These are phyloP conservation scores for Delphinella strobiligena DNA, from an alignment of 2,329 filamentous ascomycete species.

Conservation along the genomic window DNA sequence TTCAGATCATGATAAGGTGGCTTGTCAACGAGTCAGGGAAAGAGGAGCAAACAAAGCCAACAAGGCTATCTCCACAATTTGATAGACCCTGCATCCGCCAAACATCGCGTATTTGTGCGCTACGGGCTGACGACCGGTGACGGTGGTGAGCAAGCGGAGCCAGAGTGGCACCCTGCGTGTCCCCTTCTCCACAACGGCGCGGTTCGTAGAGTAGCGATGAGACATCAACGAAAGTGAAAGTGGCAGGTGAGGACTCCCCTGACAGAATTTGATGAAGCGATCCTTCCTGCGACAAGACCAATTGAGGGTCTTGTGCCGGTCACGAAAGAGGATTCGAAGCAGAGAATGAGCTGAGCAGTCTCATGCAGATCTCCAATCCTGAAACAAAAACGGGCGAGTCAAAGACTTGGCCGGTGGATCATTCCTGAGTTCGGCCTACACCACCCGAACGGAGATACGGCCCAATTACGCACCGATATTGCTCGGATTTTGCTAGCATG, in stretches of 20 bases:
- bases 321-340: not conserved
- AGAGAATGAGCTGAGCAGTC: not conserved
- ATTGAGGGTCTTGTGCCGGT: too few relatives aligned
- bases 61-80: not conserved
- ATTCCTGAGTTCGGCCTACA: not conserved
- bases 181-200: not conserved
- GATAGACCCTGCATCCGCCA: not conserved
- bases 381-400: not conserved
- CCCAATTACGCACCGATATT: not conserved
- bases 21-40: not conserved
- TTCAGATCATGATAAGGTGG: too few relatives aligned
- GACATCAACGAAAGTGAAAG: not conserved
- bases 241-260: not conserved
- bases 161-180: not conserved
- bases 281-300: too few relatives aligned
- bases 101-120: not conserved
- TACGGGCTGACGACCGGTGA: not conserved
- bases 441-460: not conserved
- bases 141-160: not conserved
- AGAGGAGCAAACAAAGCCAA: too few relatives aligned
- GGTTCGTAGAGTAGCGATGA: not conserved
- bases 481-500: not conserved
- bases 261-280: not conserved
- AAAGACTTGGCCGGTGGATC: not conserved
- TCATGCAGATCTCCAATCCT: not conserved